Evolutionary conservation across 1,139 yeast species (phyloP), one percentile per base, ranked within the genome.

Genomic region (Suhomyces bokatorum): DNA sequence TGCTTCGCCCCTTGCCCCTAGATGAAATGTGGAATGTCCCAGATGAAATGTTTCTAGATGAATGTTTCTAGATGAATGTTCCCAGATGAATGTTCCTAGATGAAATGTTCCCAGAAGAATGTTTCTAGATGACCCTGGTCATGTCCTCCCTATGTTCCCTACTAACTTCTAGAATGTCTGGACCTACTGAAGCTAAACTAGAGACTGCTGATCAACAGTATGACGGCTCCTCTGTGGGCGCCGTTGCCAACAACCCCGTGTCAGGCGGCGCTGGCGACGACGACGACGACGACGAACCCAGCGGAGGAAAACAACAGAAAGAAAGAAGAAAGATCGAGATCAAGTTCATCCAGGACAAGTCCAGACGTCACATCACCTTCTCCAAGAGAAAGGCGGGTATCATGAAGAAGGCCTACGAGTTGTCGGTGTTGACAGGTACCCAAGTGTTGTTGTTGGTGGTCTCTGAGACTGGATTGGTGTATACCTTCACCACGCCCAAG

Each of bases 371-470:
- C 69, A 93, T 93, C 57, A 93, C 99, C 24, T 93, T 93, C 60
- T 88, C 97, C 43, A 93, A 93, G 73, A 87, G 99, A 69, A 91
- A 93, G 70, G 98, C 97, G 35, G 99, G 99, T 53, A 93, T 93
- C 60, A 93, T 93, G 99, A 93, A 93, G 72, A 93, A 86, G 73
- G 99, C 99, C 14, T 93, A 93, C 69, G 99, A 93, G 66, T 78
- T 93, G 55, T 85, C 95, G 22, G 98, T 95, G 41, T 78, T 93
- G 57, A 93, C 99, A 9, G 99, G 99, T 42, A 93, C 98, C 35
- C 99, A 93, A 68, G 98, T 93, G 30, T 77, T 93, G 54, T 74
- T 93, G 49, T 79, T 93, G 57, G 99, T 95, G 48, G 98, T 93
- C 34, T 86, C 96, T 43, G 99, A 93, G 68, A 93, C 99, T 16